phyloP scores from a whole-genome alignment of 208 protist genomes.

The Trypanosoma mega region DNA sequence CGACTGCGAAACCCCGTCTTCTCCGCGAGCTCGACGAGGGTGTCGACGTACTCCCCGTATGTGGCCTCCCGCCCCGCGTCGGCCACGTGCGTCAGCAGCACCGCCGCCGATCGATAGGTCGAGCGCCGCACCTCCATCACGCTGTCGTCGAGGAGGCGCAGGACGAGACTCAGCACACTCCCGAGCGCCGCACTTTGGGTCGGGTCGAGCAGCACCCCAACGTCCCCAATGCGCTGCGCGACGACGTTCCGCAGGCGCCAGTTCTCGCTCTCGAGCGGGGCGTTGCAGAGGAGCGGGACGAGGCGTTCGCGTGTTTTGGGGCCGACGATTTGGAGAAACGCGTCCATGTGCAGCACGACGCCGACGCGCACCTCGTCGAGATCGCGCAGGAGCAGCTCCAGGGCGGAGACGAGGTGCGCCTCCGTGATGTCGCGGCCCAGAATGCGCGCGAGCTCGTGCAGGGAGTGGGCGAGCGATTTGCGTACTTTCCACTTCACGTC shows the following conservation, averaged over 20 bases:
- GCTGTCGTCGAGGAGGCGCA: slow-evolving; percentile 86
- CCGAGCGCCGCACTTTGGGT: slow-evolving; percentile 40
- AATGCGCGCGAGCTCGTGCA: slow-evolving; percentile 94
- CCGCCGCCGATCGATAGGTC: slow-evolving; percentile 75
- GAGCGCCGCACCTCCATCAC: slow-evolving; percentile 87
- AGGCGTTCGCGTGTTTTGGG: slow-evolving; percentile 60
- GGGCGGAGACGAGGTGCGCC: slow-evolving; percentile 77
- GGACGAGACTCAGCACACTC: slow-evolving; percentile 62
- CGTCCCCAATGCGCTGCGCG: slow-evolving; percentile 79
- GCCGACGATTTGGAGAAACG: slow-evolving; percentile 77
- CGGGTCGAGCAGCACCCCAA: slow-evolving; percentile 72
- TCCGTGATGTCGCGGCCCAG: slow-evolving; percentile 90
- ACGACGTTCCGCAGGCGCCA: slow-evolving; percentile 94
- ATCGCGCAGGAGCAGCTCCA: slow-evolving; percentile 94
- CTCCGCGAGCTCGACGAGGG: slow-evolving; percentile 72
- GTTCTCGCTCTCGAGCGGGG: slow-evolving; percentile 91
- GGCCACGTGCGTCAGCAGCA: slow-evolving; percentile 72
- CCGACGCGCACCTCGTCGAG: slow-evolving; percentile 96
- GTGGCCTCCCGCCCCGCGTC: slow-evolving; percentile 32
- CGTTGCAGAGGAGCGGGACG: slow-evolving; percentile 69
- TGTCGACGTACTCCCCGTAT: slow-evolving; percentile 50
- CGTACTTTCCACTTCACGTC: slow-evolving; percentile 96
- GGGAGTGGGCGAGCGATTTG: slow-evolving; percentile 92
- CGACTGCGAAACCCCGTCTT: slow-evolving; percentile 77
- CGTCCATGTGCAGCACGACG: slow-evolving; percentile 80